phyloP scores from a whole-genome alignment of 1,139 yeast species.

The Debaryomyces fabryi region DNA sequence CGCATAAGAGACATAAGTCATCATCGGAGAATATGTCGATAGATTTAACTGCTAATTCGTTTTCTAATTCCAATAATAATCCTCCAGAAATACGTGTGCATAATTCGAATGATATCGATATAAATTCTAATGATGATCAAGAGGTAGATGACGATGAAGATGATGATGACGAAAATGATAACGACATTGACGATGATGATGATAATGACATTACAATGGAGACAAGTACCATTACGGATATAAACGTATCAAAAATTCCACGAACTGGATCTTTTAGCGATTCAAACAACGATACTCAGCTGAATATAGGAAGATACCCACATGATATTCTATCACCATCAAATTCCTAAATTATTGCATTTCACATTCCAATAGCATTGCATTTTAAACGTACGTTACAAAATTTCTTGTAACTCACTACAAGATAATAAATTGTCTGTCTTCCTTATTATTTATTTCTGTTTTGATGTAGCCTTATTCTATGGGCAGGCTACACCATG shows the following conservation, averaged over 20 bases:
- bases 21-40: conserved; percentile 17
- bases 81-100: conserved; percentile 4
- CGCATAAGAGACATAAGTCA: conserved; percentile 28
- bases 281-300: conserved; percentile 12
- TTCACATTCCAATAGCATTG: background rate
- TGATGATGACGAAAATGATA: conserved; percentile 9
- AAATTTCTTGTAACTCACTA: background rate
- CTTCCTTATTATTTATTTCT: background rate
- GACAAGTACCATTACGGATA: conserved; percentile 13
- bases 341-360: conserved; percentile 3
- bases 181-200: conserved; percentile 11
- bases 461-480: background rate
- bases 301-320: conserved; percentile 23
- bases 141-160: conserved; percentile 3
- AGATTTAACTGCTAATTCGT: conserved; percentile 8
- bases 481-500: background rate
- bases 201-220: conserved; percentile 21
- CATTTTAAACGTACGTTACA: background rate
- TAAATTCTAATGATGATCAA: conserved; percentile 6
- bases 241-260: conserved; percentile 3
- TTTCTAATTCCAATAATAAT: background rate
- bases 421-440: background rate
- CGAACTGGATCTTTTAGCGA: conserved; percentile 1
- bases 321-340: conserved; percentile 22
- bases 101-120: conserved; percentile 2